Evolutionary conservation across 1,284 basidiomycete genomes (phyloP), one percentile per base, ranked within the genome.

Genomic region (Pulveroboletus sp.): DNA sequence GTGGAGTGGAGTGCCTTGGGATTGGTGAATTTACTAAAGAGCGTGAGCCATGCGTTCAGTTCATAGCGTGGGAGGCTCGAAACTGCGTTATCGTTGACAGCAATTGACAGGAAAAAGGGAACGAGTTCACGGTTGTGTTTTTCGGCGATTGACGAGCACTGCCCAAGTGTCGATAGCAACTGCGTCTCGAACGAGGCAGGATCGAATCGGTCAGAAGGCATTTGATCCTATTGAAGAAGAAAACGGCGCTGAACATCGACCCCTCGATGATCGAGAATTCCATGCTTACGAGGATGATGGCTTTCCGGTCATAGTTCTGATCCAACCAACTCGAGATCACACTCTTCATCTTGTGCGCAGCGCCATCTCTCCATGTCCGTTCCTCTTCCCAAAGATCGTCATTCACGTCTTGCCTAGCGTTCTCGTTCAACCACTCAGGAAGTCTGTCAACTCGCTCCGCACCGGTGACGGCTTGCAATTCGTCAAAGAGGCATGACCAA

Each of bases 1-100:
- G 92, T 83, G 5, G 85, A 81, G 66, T 86, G 84, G 2, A 97
- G 78, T 0, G 92, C 91, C 73, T 94, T 96, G 12, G 95, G 95
- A 68, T 98, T 98, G 64, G 78, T 78, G 70, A 99, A 92, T 71
- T 94, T 96, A 55, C 91, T 83, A 69, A 98, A 92, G 2, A 99
- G 80, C 33, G 85, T 84, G 26, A 99, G 85, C 87, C 92, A 98
- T 3, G 83, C 78, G 20, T 74, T 78, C 28, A 94, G 81, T 64
- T 83, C 86, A n/a, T 77, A 72, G 52, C 81, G 78, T 6, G 83
- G 74, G 14, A 86, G 73, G 54, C 75, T 67, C 20, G 72, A 72
- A n/a, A 75, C 64, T 1, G 63, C 48, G 39, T 72, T 67, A 15
- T 75, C 74, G 70, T 72, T 74, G 45, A 59, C 61, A 22, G 58